These are phyloP conservation scores for Saccharomyces hybrid DNA, from an alignment of 1,139 yeast species.

Conservation along the genomic window DNA sequence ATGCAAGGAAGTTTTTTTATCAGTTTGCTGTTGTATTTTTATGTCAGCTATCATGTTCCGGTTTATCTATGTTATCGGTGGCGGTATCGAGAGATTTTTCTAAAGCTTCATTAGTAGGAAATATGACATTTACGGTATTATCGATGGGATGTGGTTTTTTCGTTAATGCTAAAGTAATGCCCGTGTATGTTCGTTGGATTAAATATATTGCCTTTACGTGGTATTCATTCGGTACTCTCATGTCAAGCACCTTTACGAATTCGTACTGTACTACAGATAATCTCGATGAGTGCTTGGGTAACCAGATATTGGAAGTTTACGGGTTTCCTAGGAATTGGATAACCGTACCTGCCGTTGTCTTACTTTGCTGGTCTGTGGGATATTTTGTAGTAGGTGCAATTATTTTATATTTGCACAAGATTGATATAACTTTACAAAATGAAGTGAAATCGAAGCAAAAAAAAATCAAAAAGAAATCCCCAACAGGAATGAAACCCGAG, in stretches of 20 bases:
- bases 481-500: neutral
- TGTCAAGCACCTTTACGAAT: constrained; percentile 57
- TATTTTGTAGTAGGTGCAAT: constrained; percentile 45
- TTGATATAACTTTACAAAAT: constrained; percentile 39
- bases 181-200: constrained; percentile 82
- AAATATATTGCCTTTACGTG: constrained; percentile 69
- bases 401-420: constrained; percentile 41
- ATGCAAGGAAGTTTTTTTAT: constrained; percentile 47
- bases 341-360: constrained; percentile 55
- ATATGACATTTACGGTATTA: constrained; percentile 61
- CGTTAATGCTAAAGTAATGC: constrained; percentile 66
- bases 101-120: constrained; percentile 54
- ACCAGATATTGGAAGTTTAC: constrained; percentile 41
- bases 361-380: constrained; percentile 54
- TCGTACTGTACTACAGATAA: constrained; percentile 50
- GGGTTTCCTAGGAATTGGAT: constrained; percentile 64
- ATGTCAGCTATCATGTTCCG: constrained; percentile 36
- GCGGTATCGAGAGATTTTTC: constrained; percentile 60
- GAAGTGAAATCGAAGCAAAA: constrained; percentile 17
- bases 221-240: constrained; percentile 67
- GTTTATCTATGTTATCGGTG: constrained; percentile 34
- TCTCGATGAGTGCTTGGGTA: constrained; percentile 38
- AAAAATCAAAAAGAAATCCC: constrained; percentile 3
- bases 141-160: constrained; percentile 79
- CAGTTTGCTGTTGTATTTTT: constrained; percentile 56